phyloP scores from a whole-genome alignment of 345 rosid species.

The Eucalyptus urophylla region DNA sequence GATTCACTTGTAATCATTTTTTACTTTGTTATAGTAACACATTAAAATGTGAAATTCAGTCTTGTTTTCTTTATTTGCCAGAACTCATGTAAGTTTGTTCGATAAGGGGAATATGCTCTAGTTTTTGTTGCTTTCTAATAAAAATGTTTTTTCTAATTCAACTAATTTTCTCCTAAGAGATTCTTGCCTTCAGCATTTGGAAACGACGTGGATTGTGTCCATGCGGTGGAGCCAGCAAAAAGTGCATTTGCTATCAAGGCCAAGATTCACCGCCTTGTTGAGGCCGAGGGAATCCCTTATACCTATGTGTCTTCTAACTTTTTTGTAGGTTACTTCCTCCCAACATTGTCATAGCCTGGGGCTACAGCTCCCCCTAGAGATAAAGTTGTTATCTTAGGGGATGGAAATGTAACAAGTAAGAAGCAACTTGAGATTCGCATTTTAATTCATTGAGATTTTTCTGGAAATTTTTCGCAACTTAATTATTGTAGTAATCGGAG shows the following conservation, averaged over 20 bases:
- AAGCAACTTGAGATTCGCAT: not conserved
- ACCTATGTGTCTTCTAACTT: not conserved
- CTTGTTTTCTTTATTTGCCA: not conserved
- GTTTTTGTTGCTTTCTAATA: not conserved
- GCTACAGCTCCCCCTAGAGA: not conserved
- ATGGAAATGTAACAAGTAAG: conserved; percentile 1
- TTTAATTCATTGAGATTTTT: not conserved
- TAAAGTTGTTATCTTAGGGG: not conserved
- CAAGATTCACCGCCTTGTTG: not conserved
- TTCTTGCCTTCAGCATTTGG: conserved; percentile 1
- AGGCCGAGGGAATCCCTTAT: not conserved
- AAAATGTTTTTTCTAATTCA: not conserved
- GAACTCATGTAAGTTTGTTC: not conserved
- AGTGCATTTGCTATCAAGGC: not conserved
- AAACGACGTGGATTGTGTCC: not conserved
- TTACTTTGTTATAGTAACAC: not conserved
- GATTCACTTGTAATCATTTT: not conserved
- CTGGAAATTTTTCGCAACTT: not conserved
- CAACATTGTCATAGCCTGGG: not conserved
- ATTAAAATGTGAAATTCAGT: not conserved
- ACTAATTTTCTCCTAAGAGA: not conserved
- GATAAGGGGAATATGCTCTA: not conserved
- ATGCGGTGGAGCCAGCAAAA: not conserved
- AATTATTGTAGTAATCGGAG: not conserved
- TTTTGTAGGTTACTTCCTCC: not conserved